These are phyloP conservation scores for Zygosaccharomyces bisporus DNA, from an alignment of 805 yeast species.

Conservation along the genomic window DNA sequence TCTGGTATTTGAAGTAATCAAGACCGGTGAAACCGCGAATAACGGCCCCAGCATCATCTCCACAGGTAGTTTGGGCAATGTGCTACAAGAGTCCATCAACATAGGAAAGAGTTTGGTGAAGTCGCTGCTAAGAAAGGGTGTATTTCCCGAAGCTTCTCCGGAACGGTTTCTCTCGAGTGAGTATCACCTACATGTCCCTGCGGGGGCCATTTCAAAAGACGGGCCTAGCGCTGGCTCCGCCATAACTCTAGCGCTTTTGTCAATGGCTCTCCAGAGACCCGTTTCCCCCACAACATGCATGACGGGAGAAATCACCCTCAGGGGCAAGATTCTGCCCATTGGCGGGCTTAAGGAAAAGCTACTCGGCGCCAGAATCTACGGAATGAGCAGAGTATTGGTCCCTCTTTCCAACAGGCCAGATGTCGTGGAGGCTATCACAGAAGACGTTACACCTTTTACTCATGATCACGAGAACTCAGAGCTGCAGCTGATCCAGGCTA, in stretches of 20 bases:
- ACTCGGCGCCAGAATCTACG: conserved; percentile 73
- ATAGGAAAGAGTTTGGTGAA: conserved; percentile 74
- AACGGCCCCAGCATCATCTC: conserved; percentile 46
- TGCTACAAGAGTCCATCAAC: conserved; percentile 74
- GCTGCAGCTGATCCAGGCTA: conserved; percentile 38
- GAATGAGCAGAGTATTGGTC: conserved; percentile 56
- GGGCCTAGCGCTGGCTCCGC: conserved; percentile 57
- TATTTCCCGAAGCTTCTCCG: conserved; percentile 36
- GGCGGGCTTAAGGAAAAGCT: conserved; percentile 80
- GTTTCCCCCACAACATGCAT: conserved; percentile 56
- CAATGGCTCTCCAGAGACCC: conserved; percentile 61
- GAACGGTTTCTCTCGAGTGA: conserved; percentile 51
- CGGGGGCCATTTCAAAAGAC: conserved; percentile 60
- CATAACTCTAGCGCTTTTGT: conserved; percentile 73
- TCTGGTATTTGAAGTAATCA: conserved; percentile 71
- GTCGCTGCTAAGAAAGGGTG: conserved; percentile 43
- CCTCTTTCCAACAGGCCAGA: conserved; percentile 71
- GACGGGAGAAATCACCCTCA: conserved; percentile 82
- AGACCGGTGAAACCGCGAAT: conserved; percentile 45
- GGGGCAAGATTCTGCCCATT: conserved; percentile 75
- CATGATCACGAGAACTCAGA: conserved; percentile 11
- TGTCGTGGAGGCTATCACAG: conserved; percentile 56
- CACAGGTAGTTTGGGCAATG: conserved; percentile 82
- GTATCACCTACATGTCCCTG: conserved; percentile 67
- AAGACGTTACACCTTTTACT: conserved; percentile 26